Evolutionary conservation across 768 basidiomycete species (phyloP).

Genomic region (Phaffia tasmanica): DNA sequence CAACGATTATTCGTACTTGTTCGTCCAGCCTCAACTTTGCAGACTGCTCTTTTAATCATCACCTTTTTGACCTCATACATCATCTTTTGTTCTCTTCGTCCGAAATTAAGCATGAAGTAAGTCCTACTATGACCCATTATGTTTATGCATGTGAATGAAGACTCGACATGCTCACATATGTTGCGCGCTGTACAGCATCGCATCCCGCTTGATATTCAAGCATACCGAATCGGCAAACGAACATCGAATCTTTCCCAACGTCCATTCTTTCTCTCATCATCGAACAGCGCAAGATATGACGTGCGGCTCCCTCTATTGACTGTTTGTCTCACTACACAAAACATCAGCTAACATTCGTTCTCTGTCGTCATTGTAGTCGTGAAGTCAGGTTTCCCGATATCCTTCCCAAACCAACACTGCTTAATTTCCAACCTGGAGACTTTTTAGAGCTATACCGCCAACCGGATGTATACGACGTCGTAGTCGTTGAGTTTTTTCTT

Average conservation of each 20-base stretch:
- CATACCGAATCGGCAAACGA: constrained; percentile 44
- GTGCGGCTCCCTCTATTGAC: constrained; percentile 34
- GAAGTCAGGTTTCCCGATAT: constrained; percentile 51
- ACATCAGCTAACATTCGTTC: neutral
- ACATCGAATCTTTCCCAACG: constrained; percentile 51
- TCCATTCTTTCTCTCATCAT: constrained; percentile 63
- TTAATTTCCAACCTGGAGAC: constrained; percentile 50
- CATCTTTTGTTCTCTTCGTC: too few relatives aligned
- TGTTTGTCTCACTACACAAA: neutral
- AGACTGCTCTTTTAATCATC: too few relatives aligned
- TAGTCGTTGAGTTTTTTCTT: constrained; percentile 38
- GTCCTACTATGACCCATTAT: too few relatives aligned
- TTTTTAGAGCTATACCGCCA: constrained; percentile 41
- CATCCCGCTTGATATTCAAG: constrained; percentile 51
- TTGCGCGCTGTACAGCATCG: constrained; percentile 41
- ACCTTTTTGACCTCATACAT: too few relatives aligned
- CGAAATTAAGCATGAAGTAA: too few relatives aligned
- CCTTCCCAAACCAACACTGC: constrained; percentile 44
- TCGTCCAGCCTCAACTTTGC: too few relatives aligned
- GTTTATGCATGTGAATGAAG: too few relatives aligned
- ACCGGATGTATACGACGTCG: constrained; percentile 46
- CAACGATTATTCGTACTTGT: too few relatives aligned
- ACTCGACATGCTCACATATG: too few relatives aligned
- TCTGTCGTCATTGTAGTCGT: neutral
- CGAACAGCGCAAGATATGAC: constrained; percentile 46